Evolutionary conservation across 768 basidiomycete genomes (phyloP).

Genomic region (Omphalotus guepiniiformis): DNA sequence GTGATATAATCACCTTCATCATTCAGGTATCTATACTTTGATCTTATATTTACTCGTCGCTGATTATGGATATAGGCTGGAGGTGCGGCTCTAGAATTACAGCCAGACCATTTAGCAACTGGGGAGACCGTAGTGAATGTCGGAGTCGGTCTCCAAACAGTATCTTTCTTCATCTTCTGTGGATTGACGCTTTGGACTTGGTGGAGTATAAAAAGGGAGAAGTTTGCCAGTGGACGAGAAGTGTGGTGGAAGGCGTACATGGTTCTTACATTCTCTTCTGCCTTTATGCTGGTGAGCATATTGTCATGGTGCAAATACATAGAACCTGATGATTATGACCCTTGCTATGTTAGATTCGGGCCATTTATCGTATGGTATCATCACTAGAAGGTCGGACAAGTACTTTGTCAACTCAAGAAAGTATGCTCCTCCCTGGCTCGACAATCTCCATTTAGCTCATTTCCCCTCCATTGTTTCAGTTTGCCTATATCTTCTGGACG

Average conservation of each 20-base stretch:
- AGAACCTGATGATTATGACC: too few relatives aligned
- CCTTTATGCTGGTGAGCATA: constrained; percentile 21
- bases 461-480: constrained; percentile 12
- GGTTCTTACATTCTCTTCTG: constrained; percentile 20
- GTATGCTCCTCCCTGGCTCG: constrained; percentile 7
- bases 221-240: constrained; percentile 6
- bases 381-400: constrained; percentile 15
- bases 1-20: constrained; percentile 22
- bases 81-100: constrained; percentile 19
- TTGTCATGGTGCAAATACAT: background rate
- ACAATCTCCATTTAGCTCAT: background rate
- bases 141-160: constrained; percentile 20
- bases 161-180: constrained; percentile 21
- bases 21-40: constrained; percentile 18
- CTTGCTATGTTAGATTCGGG: constrained; percentile 19
- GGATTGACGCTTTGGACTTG: constrained; percentile 13
- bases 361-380: constrained; percentile 25
- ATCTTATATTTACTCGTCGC: background rate
- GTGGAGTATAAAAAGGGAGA: constrained; percentile 12
- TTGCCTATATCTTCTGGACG: constrained; percentile 26
- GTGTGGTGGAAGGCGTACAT: constrained; percentile 18
- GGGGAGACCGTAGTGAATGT: constrained; percentile 20
- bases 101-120: background rate
- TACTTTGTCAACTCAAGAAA: constrained; percentile 21
- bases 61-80: constrained; percentile 13